Conservation (phyloP, 805 yeast genomes). For the Candida easanensis region DNA sequence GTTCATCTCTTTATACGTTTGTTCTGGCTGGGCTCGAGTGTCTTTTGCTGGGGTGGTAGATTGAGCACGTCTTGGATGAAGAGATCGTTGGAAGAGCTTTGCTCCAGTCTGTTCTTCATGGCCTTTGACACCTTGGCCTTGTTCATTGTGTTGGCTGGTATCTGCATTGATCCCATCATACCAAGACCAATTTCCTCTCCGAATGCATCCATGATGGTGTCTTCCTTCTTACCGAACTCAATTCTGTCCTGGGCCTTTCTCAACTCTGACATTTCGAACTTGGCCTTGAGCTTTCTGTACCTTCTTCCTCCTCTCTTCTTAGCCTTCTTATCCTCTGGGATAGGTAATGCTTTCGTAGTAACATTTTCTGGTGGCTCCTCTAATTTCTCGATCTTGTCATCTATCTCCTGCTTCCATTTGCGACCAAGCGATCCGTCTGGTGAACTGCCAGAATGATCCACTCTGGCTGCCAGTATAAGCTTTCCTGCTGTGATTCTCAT, state of each 20-base stretch:
- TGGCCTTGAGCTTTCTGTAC: slow-evolving; percentile 75
- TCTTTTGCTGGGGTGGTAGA: slow-evolving; percentile 6
- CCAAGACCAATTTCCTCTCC: slow-evolving; percentile 88
- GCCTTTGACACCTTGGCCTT: slow-evolving; percentile 59
- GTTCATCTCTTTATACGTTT: slow-evolving; percentile 8
- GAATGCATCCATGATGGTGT: slow-evolving; percentile 53
- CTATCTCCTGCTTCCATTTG: slow-evolving; percentile 58
- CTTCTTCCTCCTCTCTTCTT: slow-evolving; percentile 86
- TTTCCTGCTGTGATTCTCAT: slow-evolving; percentile 79
- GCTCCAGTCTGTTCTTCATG: slow-evolving; percentile 47
- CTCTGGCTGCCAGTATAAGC: slow-evolving; percentile 74
- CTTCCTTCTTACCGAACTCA: slow-evolving; percentile 77
- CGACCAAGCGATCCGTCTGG: slow-evolving; percentile 53
- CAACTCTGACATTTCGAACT: slow-evolving; percentile 75
- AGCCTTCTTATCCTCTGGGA: slow-evolving; percentile 67
- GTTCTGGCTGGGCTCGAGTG: slow-evolving; percentile 5
- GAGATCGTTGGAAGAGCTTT: slow-evolving; percentile 11
- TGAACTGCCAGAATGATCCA: slow-evolving; percentile 54
- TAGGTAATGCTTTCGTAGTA: slow-evolving; percentile 61
- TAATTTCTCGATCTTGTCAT: slow-evolving; percentile 63
- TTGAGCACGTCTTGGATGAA: slow-evolving; percentile 24
- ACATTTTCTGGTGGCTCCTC: slow-evolving; percentile 72
- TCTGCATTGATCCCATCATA: slow-evolving; percentile 40
- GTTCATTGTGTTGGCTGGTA: slow-evolving; percentile 41
- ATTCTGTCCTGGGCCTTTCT: slow-evolving; percentile 82